Evolutionary conservation across 805 yeast genomes (phyloP), one percentile per base, ranked within the genome.

Genomic region (Lipomyces yamadae): DNA sequence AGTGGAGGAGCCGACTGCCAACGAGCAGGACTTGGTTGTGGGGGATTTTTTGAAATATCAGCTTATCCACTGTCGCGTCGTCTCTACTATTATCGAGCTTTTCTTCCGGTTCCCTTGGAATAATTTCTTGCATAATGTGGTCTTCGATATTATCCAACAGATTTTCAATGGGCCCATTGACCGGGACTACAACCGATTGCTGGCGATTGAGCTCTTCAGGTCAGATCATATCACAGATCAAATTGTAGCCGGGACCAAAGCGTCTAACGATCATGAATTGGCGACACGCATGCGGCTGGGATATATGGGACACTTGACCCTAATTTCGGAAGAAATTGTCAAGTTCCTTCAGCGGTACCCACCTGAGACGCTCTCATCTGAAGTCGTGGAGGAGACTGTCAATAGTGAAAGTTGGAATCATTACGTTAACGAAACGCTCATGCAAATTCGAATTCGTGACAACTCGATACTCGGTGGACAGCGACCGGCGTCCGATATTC

Each of bases 91-190:
- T 34, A 53, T 70, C 30, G 78, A 83, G 34, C 86, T 90, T 83
- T 91, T 95, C 74, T 88, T 93, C 77, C 81, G 84, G 68, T 92
- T 88, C 77, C 97, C 98, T 5, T 95, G 98, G 98, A 95, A 95
- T 77, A 95, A 95, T 76, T 95, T 95, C 75, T 84, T 95, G 81
- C 99, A 95, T 78, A 95, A 94, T 75, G 99, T 95, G 65, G 97
- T 95, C 7, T 95, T 94, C 81, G 99, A 95, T 78, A 86, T 95
- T 69, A 89, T 95, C 39, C 99, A 95, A 78, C 99, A 95, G 77
- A 87, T 95, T 24, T 85, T 95, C 76, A 92, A 92, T 77, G 98
- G 97, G 0, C 85, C 88, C 55, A 84, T 88, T 82, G 94, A 91
- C 70, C 85, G 89, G 67, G 94, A 97, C 13, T 93, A 89, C 74